These are phyloP conservation scores for Mycosphaerelloides madeirae DNA, from an alignment of 2,329 filamentous ascomycete species.

Conservation along the genomic window DNA sequence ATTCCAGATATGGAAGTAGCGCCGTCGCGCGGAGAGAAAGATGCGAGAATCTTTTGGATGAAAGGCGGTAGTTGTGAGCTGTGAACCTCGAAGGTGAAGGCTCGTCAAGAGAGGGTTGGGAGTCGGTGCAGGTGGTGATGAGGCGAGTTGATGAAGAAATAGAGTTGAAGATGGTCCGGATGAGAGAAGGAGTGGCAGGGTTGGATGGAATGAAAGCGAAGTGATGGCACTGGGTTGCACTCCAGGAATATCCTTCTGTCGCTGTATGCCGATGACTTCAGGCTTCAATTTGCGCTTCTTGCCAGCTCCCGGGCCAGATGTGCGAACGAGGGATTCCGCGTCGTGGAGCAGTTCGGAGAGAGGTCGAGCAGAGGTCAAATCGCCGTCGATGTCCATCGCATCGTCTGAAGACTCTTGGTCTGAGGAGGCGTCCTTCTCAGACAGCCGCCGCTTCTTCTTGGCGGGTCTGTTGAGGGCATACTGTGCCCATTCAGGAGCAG, in stretches of 20 bases:
- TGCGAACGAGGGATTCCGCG: constrained; percentile 59
- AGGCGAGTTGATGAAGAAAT: constrained; percentile 80
- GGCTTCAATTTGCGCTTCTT: constrained; percentile 72
- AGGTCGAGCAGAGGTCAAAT: constrained; percentile 60
- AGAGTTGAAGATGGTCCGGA: constrained; percentile 81
- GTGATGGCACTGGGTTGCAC: constrained; percentile 71
- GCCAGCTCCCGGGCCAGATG: constrained; percentile 40
- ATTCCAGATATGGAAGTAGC: constrained; percentile 94
- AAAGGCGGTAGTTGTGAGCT: constrained; percentile 81
- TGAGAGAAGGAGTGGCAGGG: constrained; percentile 81
- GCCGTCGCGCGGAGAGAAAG: constrained; percentile 80
- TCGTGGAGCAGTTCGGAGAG: constrained; percentile 76
- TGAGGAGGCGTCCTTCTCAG: constrained; percentile 34
- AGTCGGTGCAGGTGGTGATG: constrained; percentile 63
- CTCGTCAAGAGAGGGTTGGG: constrained; percentile 89
- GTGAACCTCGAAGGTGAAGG: constrained; percentile 76
- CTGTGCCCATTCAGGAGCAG: constrained; percentile 57
- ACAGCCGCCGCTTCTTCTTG: constrained; percentile 46
- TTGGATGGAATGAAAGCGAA: constrained; percentile 83
- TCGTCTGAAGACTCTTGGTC: constrained; percentile 37
- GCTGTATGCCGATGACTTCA: constrained; percentile 84
- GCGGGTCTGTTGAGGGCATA: constrained; percentile 39
- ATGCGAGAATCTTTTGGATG: constrained; percentile 67
- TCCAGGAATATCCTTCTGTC: constrained; percentile 78
- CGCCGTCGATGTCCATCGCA: constrained; percentile 54